Conservation (phyloP, 2,329 filamentous ascomycete genomes). For the Gaeumannomyces sp. region DNA sequence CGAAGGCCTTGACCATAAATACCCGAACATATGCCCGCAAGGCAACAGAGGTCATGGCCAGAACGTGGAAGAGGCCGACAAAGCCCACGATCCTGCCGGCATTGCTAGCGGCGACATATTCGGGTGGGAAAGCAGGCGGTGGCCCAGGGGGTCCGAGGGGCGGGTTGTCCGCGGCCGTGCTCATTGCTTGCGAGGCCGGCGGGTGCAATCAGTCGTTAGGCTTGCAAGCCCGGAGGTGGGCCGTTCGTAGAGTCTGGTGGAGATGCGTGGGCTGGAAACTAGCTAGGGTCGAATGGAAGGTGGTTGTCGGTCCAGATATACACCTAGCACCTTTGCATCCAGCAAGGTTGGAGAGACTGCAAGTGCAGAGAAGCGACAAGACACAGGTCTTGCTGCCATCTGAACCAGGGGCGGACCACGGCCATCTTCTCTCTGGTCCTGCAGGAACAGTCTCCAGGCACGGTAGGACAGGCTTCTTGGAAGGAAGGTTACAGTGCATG, state of each 20-base stretch:
- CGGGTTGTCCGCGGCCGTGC: background rate
- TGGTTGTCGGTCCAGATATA: too few relatives aligned
- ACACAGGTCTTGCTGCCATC: background rate
- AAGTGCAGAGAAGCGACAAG: too few relatives aligned
- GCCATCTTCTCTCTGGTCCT: background rate
- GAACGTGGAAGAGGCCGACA: slow-evolving; percentile 7
- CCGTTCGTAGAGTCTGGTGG: background rate
- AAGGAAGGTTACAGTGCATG: background rate
- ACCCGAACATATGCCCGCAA: slow-evolving; percentile 9
- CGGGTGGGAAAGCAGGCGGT: background rate
- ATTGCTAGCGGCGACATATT: slow-evolving; percentile 8
- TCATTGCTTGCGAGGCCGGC: background rate
- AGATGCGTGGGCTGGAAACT: background rate
- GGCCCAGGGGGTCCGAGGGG: background rate
- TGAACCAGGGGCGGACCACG: background rate
- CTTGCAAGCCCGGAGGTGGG: too few relatives aligned
- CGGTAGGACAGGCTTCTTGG: background rate
- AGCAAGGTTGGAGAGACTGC: too few relatives aligned
- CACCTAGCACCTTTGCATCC: too few relatives aligned
- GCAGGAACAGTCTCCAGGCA: too few relatives aligned
- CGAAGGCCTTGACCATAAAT: slow-evolving; percentile 8
- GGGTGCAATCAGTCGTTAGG: too few relatives aligned
- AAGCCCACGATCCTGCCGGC: slow-evolving; percentile 10
- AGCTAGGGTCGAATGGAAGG: too few relatives aligned
- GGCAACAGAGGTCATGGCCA: slow-evolving; percentile 10